Evolutionary conservation across 2,329 filamentous ascomycete species (phyloP), one percentile per base, ranked within the genome.

Genomic region (Phoma herbarum): DNA sequence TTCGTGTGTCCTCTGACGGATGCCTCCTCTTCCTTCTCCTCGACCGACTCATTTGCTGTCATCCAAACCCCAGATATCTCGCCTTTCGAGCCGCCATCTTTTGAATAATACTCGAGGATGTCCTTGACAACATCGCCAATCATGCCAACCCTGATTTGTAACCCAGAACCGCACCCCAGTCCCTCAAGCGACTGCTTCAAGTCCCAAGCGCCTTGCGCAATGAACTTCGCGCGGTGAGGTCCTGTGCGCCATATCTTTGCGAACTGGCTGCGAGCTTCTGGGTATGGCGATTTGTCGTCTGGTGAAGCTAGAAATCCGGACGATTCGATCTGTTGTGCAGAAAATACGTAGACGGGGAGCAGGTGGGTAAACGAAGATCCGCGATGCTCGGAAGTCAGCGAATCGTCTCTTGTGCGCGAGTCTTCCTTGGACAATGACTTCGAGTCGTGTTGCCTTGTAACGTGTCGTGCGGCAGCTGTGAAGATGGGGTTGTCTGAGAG

Each of bases 401-500:
- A 70, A 57, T 75, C 68, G 62, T 74, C 68, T 63, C 79, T 85
- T 58, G 79, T 79, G 48, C 63, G 65, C 28, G 42, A 57, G 26
- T 67, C 65, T 18, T 61, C 46, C 23, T 44, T 31, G 8, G 60
- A 37, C 41, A 51, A 52, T 16, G 51, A 46, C 51, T 39, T 62
- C 20, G 49, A 37, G 12, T 60, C 44, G 45, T 53, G 60, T 28
- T 57, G 47, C 28, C 57, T 52, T 37, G 60, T 57, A 14, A 61
- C 43, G 37, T 64, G 48, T n/a, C 74, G 73, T 25, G 79, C 76
- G 7, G 84, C 75, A 58, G 83, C 80, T 70, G 91, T 82, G 20
- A 94, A 83, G 41, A 93, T 82, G 0, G 90, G 90, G 69, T 93
- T 93, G 76, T 94, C 91, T 26, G 85, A 82, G 25, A 90, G 81